Conservation (phyloP, 148 eudicot genomes). For the Linanthus parryae region DNA sequence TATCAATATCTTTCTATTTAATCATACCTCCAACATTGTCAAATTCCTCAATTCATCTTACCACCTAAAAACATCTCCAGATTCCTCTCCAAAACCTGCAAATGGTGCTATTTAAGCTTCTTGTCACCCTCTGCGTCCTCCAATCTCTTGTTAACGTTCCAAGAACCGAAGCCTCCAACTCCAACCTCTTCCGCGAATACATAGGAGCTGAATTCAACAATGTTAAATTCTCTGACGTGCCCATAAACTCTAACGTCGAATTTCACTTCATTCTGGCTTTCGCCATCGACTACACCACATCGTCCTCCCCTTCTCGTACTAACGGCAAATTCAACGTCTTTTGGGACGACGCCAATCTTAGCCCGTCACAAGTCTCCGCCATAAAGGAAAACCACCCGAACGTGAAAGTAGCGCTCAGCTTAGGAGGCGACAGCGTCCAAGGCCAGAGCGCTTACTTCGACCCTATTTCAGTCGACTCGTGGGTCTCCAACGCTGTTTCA, state of each 20-base stretch:
- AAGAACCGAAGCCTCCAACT: too few relatives aligned
- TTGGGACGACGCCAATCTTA: constrained; percentile 7
- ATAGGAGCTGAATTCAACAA: constrained; percentile 6
- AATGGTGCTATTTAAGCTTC: too few relatives aligned
- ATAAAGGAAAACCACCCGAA: constrained; percentile 5
- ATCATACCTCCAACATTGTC: too few relatives aligned
- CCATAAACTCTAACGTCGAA: constrained; percentile 4
- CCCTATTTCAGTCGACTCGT: constrained; percentile 5
- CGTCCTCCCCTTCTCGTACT: constrained; percentile 5
- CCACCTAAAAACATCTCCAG: too few relatives aligned
- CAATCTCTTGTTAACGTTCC: too few relatives aligned
- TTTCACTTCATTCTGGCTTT: constrained; percentile 7
- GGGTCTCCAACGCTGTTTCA: constrained; percentile 1
- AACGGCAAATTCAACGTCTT: constrained; percentile 5
- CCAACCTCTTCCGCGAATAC: constrained; percentile 9
- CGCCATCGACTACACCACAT: constrained; percentile 6
- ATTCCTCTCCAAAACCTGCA: too few relatives aligned
- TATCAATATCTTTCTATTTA: too few relatives aligned
- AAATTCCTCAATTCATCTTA: too few relatives aligned
- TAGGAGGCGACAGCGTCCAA: constrained; percentile 5
- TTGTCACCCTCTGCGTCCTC: too few relatives aligned
- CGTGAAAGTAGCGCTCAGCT: constrained; percentile 8
- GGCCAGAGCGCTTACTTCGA: constrained; percentile 6
- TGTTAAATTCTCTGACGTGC: constrained; percentile 7
- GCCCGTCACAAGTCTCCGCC: background rate